Conservation (phyloP, 768 basidiomycete genomes). For the Xanthoconium purpureum region DNA sequence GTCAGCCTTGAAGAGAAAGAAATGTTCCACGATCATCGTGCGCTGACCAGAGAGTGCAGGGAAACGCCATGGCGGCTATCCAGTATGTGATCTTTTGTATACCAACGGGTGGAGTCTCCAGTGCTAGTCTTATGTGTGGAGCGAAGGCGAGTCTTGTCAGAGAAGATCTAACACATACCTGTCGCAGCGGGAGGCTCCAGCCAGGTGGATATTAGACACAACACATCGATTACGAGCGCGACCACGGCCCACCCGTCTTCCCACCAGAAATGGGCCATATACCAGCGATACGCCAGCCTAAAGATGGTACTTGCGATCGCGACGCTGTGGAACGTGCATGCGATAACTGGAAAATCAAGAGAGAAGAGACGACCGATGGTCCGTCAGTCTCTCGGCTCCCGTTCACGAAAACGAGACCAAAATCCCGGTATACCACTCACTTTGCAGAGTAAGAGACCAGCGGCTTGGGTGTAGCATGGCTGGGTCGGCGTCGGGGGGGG, state of each 20-base stretch:
- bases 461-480: not conserved
- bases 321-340: conserved; percentile 12
- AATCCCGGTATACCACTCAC: conserved; percentile 1
- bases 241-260: conserved; percentile 27
- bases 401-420: not conserved
- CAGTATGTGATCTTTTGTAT: conserved; percentile 5
- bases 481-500: not conserved
- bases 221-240: conserved; percentile 18
- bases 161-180: not conserved
- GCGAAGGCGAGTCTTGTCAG: too few relatives aligned
- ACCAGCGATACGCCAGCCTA: conserved; percentile 21
- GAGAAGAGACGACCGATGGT: not conserved
- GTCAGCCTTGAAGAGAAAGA: not conserved
- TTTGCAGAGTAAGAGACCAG: conserved; percentile 15
- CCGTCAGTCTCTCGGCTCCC: not conserved
- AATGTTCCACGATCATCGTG: not conserved
- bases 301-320: conserved; percentile 26
- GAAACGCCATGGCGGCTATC: conserved; percentile 12
- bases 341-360: conserved; percentile 12
- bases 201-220: conserved; percentile 9
- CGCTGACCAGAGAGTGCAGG: conserved; percentile 22
- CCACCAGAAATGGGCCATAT: conserved; percentile 27
- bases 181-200: not conserved
- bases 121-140: not conserved
- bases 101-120: not conserved